Base-by-base conservation (phyloP, 306 rosid genomes). In the Hippophae gyantsensis region DNA sequence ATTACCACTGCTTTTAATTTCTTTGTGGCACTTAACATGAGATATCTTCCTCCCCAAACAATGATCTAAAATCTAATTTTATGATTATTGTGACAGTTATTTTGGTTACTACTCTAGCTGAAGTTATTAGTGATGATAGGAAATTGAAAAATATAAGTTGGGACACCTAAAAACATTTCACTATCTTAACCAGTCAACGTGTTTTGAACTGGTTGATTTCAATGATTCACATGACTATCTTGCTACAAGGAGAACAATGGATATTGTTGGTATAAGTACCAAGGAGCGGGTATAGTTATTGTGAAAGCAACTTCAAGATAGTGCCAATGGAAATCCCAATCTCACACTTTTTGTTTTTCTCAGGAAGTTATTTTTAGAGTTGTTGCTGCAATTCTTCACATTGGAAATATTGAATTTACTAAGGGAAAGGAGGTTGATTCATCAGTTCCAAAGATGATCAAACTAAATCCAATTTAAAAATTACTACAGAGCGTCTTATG, bases 171-270 rank as follows among this genome's bases (percentile, higher is more conserved):
- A 67, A 73, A 76, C 97, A 61, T 93, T 86, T 79, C 99, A 89
- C 72, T 93, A 88, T 82, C 99, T 93, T 56, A 93, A 93, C 80
- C 99, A 93, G 74, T 88, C 99, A 65, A 79, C 75, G 56, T 93
- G 99, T 73, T 84, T 63, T 51, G 97, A 93, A 58, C 82, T 93
- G 77, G 86, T 67, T 69, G 99, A 81, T 63, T 58, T 79, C 70
- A 93, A 72, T 74, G 97, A 93, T 71, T 71, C 97, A 48, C 99
- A 76, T 60, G 99, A 93, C 60, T 93, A 93, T 64, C 97, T 93
- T 68, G 99, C 97, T 58, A 93, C 99, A 32, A 80, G 99, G 79
- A 88, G 97, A 80, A 97, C 97, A 42, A 93, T 93, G 97, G 99
- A 93, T 67, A 54, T 93, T 74, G 97, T 93, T 57, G 99, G 99